Percentiles rank a stretch among this genome's conserved stretches.
Conservation (phyloP, 2,329 filamentous ascomycete genomes). For the Colletotrichum sp. region DNA sequence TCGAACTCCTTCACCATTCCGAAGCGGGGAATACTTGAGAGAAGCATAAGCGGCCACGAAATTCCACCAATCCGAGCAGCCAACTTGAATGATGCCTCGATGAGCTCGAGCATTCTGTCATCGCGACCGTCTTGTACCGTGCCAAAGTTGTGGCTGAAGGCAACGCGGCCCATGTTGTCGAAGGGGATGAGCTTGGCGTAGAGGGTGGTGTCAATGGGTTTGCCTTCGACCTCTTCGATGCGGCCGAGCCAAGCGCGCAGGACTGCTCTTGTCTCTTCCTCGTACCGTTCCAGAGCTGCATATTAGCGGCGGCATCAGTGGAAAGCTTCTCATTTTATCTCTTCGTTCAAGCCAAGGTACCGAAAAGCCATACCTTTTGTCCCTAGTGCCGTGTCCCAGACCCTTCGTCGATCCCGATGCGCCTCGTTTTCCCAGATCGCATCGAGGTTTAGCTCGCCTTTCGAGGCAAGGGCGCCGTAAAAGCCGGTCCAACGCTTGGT, state of each 20-base stretch:
- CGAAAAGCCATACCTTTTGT: constrained; percentile 17
- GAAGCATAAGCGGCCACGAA: constrained; percentile 25
- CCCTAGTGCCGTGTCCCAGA: constrained; percentile 30
- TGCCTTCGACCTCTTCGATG: constrained; percentile 19
- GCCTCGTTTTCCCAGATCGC: constrained; percentile 21
- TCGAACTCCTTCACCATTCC: constrained; percentile 36
- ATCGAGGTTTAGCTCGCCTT: constrained; percentile 27
- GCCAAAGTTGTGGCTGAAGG: constrained; percentile 28
- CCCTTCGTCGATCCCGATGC: constrained; percentile 27
- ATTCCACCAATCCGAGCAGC: constrained; percentile 23
- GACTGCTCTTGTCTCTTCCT: constrained; percentile 23
- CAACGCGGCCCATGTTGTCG: constrained; percentile 33
- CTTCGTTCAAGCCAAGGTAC: too few relatives aligned
- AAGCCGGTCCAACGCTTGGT: constrained; percentile 22
- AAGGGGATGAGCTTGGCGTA: constrained; percentile 30
- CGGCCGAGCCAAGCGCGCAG: constrained; percentile 25
- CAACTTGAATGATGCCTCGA: constrained; percentile 25
- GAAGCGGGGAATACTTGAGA: constrained; percentile 12
- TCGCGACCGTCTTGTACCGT: constrained; percentile 27
- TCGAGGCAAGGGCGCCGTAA: constrained; percentile 21
- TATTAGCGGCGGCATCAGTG: neutral
- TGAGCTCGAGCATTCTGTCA: constrained; percentile 25
- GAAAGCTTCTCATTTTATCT: neutral
- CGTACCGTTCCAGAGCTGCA: constrained; percentile 24
- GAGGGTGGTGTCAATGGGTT: constrained; percentile 25